Evolutionary conservation across 345 rosid species (phyloP), one percentile per base, ranked within the genome.

Genomic region (Citrus sp.): DNA sequence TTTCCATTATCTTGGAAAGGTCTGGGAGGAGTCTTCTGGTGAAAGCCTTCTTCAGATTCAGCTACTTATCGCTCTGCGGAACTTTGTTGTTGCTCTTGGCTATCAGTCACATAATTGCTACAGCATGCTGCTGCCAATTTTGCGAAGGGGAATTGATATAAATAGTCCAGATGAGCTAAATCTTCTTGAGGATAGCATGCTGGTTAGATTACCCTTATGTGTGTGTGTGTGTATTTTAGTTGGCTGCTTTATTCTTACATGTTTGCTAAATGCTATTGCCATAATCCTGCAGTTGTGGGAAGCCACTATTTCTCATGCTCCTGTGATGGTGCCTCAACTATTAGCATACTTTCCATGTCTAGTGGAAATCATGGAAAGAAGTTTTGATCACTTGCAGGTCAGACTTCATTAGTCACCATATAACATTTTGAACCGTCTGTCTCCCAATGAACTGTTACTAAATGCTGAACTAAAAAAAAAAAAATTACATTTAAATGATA

Each of bases 31-130:
- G 84, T 91, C 97, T 82, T 87, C 95, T 74, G 93, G 97, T 67
- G 98, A 96, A 88, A 93, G 97, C 84, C 99, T 96, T 86, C 87
- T 96, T 51, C 97, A 91, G 86, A 96, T 96, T 85, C 99, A 96
- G 85, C 94, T 96, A 86, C 97, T 96, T 77, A 93, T 92, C 86
- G 98, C 98, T 77, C 82, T 96, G 80, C 90, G 92, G 75, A 89
- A 89, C 86, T 94, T 94, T 89, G 97, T 96, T 73, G 80, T 89
- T 85, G 97, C 97, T 16, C 97, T 96, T 77, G 98, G 91, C 73
- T 88, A 90, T 84, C 98, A 92, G 73, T 94, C 97, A 34, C 92
- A 98, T 60, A 84, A 87, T 73, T 89, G 94, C 87, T 96, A 96
- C 80, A 82, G 80, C 77, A 81, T 94, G 80, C 84, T 96, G 71